phyloP scores from a whole-genome alignment of 257 asterid species.

The Solanum dulcamara region DNA sequence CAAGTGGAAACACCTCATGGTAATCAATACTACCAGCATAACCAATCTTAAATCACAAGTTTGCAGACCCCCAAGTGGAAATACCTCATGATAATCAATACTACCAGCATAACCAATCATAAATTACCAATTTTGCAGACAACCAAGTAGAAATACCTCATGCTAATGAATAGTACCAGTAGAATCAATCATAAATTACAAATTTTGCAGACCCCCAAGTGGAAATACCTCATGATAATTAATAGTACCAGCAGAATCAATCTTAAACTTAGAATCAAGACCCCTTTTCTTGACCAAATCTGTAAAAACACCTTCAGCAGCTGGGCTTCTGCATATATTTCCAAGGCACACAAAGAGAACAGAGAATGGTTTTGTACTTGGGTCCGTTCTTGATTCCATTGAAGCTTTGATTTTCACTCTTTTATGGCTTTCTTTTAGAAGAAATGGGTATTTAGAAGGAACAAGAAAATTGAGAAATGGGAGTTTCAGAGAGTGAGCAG shows the following conservation, averaged over 20 bases:
- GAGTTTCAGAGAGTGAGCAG: not conserved
- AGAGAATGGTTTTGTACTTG: slow-evolving; percentile 43
- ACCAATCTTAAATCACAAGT: not conserved
- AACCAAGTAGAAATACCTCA: not conserved
- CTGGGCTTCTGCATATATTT: slow-evolving; percentile 96
- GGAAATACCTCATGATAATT: slow-evolving; percentile 61
- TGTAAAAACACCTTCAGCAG: slow-evolving; percentile 86
- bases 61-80: not conserved
- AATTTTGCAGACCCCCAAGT: not conserved
- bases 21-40: not conserved
- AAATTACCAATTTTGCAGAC: not conserved
- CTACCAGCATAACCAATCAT: not conserved
- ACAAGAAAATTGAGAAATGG: slow-evolving; percentile 12
- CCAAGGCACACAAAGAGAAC: slow-evolving; percentile 93
- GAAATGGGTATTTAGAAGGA: slow-evolving; percentile 14
- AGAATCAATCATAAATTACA: not conserved
- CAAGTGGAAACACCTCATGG: not conserved
- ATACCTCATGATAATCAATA: not conserved
- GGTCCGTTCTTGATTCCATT: slow-evolving; percentile 34
- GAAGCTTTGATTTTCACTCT: slow-evolving; percentile 23
- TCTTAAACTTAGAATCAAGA: slow-evolving; percentile 20
- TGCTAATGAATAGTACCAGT: not conserved
- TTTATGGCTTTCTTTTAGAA: not conserved
- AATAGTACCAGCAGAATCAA: slow-evolving; percentile 96
- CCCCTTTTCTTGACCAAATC: slow-evolving; percentile 52